Conservation (phyloP, 345 rosid genomes). For the Cochlearia excelsa region DNA sequence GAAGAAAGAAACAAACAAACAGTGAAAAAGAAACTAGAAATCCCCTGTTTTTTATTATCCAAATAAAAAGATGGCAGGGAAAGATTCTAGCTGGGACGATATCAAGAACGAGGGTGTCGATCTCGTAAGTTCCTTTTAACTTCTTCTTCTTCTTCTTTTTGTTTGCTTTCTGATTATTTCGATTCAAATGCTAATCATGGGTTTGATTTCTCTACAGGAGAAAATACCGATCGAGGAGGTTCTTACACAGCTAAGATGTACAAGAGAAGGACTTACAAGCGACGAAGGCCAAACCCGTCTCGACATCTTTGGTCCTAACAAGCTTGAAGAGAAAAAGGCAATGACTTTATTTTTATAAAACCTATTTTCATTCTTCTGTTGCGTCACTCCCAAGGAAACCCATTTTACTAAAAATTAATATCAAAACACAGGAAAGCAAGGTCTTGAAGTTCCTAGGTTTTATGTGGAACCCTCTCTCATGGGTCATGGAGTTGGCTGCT, state of each 20-base stretch:
- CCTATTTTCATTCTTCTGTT: not conserved
- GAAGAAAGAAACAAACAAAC: not conserved
- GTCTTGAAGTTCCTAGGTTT: conserved; percentile 71
- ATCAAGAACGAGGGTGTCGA: conserved; percentile 58
- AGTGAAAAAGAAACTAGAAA: not conserved
- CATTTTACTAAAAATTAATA: not conserved
- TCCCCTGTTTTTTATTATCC: conserved; percentile 3
- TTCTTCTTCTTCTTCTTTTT: not conserved
- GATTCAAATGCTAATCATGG: too few relatives aligned
- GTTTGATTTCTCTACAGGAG: conserved; percentile 42
- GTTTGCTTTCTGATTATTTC: not conserved
- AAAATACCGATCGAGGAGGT: conserved; percentile 70
- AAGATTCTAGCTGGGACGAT: conserved; percentile 49
- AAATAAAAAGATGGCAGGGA: conserved; percentile 36
- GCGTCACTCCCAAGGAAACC: conserved; percentile 17
- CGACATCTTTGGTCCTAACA: conserved; percentile 72
- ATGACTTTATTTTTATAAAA: not conserved
- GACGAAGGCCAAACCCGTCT: conserved; percentile 72
- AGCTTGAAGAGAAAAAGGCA: conserved; percentile 82
- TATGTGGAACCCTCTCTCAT: conserved; percentile 94
- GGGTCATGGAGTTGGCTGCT: conserved; percentile 93
- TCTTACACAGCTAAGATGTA: conserved; percentile 61
- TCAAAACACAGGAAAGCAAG: conserved; percentile 55
- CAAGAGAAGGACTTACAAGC: conserved; percentile 52
- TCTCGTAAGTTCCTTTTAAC: conserved; percentile 35